Percentiles rank a stretch among this genome's conserved stretches.
These are phyloP conservation scores for Curvularia lunata DNA, from an alignment of 2,329 filamentous ascomycete species.

Conservation along the genomic window DNA sequence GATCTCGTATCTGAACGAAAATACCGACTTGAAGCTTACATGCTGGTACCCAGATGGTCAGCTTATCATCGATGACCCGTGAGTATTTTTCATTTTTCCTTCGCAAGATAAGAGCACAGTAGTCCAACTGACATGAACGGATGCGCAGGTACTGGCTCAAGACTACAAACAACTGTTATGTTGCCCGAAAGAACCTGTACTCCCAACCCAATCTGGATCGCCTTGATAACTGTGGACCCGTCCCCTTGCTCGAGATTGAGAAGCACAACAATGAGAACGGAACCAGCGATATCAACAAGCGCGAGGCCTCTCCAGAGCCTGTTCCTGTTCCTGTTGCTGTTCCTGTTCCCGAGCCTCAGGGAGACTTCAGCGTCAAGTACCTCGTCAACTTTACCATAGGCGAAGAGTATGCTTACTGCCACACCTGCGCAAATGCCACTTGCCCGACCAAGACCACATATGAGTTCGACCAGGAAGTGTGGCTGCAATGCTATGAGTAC, in stretches of 20 bases:
- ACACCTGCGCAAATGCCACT: constrained; percentile 23
- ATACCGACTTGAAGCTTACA: constrained; percentile 37
- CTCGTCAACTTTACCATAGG: constrained; percentile 41
- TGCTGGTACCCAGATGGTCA: constrained; percentile 38
- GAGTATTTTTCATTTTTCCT: neutral
- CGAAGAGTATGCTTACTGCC: constrained; percentile 37
- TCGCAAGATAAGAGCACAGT: neutral
- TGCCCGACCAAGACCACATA: constrained; percentile 26
- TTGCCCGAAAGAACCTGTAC: constrained; percentile 34
- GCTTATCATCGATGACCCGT: constrained; percentile 39
- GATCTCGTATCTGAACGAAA: constrained; percentile 30
- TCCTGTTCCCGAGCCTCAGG: neutral
- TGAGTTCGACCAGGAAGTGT: constrained; percentile 34
- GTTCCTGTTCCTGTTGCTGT: neutral
- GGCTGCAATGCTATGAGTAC: constrained; percentile 30
- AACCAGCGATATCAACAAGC: constrained; percentile 29
- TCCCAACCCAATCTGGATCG: constrained; percentile 31
- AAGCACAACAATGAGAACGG: constrained; percentile 34
- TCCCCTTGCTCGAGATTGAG: constrained; percentile 32
- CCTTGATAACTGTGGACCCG: constrained; percentile 39
- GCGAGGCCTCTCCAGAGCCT: neutral
- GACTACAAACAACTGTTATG: constrained; percentile 44
- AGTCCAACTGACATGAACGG: neutral
- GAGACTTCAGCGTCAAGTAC: constrained; percentile 20
- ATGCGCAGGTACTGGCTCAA: constrained; percentile 34